phyloP scores from a whole-genome alignment of 495 filamentous ascomycete genomes.

The Penicillium crystallinum region DNA sequence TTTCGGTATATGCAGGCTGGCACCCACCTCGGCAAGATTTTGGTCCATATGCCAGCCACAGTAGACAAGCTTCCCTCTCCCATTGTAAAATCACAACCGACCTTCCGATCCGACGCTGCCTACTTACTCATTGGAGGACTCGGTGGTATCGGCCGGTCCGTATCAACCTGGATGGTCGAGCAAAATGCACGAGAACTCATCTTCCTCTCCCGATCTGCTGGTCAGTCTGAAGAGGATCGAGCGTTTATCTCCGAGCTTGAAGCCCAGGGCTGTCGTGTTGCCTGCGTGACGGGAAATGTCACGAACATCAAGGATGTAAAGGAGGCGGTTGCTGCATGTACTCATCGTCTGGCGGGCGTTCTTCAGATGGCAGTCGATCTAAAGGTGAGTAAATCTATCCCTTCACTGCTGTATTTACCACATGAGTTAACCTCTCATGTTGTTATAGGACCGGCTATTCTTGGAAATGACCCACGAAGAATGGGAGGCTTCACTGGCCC shows the following conservation, averaged over 20 bases:
- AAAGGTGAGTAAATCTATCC: constrained; percentile 1
- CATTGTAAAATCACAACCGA: neutral
- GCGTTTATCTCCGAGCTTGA: constrained; percentile 34
- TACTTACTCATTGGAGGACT: constrained; percentile 42
- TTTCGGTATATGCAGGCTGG: constrained; percentile 47
- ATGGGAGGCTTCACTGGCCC: neutral
- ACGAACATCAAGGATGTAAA: constrained; percentile 5
- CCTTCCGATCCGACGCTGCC: constrained; percentile 15
- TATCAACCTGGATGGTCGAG: constrained; percentile 52
- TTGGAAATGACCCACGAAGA: constrained; percentile 1
- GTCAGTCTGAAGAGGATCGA: neutral
- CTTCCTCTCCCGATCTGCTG: constrained; percentile 30
- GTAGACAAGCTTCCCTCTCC: neutral
- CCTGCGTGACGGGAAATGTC: constrained; percentile 15
- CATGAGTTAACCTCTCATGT: neutral
- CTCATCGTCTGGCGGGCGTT: constrained; percentile 19
- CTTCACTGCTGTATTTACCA: too few species aligned
- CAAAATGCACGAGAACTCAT: constrained; percentile 51
- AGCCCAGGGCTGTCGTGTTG: constrained; percentile 11
- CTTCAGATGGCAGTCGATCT: constrained; percentile 31
- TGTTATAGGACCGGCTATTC: neutral
- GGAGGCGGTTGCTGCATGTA: neutral
- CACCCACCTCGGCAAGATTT: constrained; percentile 29
- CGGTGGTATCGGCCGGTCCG: constrained; percentile 53
- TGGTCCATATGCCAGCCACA: constrained; percentile 15